Evolutionary conservation across 495 filamentous ascomycete genomes (phyloP).

Genomic region (Penicillium diatomitis): DNA sequence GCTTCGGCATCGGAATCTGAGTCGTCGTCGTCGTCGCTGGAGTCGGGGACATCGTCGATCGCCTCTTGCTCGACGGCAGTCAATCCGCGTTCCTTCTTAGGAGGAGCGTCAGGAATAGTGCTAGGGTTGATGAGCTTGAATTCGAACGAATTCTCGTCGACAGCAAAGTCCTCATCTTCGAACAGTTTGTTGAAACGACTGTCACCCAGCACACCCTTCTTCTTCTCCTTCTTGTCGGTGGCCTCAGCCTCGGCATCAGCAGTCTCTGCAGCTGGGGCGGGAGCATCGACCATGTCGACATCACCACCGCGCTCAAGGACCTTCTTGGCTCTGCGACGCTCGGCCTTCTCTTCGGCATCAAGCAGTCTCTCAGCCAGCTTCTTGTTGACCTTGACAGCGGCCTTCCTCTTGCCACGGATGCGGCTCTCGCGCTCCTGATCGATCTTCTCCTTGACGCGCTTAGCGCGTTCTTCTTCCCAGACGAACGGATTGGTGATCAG

Average conservation of each 20-base stretch:
- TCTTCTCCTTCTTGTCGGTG: slow-evolving; percentile 5
- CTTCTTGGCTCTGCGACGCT: slow-evolving; percentile 52
- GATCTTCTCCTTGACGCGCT: slow-evolving; percentile 82
- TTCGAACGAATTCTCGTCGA: slow-evolving; percentile 83
- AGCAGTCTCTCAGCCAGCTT: slow-evolving; percentile 75
- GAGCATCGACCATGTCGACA: slow-evolving; percentile 33
- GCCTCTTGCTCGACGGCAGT: slow-evolving; percentile 63
- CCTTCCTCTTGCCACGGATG: slow-evolving; percentile 87
- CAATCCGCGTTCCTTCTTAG: slow-evolving; percentile 42
- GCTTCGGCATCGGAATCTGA: slow-evolving; percentile 27
- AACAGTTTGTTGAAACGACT: slow-evolving; percentile 82
- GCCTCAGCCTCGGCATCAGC: not conserved
- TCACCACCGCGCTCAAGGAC: slow-evolving; percentile 49
- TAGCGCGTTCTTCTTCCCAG: slow-evolving; percentile 80
- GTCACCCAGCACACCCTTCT: slow-evolving; percentile 61
- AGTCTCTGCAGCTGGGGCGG: slow-evolving; percentile 16
- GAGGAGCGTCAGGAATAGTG: slow-evolving; percentile 35
- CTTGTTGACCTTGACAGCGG: slow-evolving; percentile 82
- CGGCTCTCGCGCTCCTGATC: slow-evolving; percentile 87
- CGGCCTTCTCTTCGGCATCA: slow-evolving; percentile 70
- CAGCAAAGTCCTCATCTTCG: slow-evolving; percentile 82
- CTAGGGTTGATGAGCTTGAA: slow-evolving; percentile 84
- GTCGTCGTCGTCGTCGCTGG: slow-evolving; percentile 37
- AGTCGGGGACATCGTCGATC: slow-evolving; percentile 38
- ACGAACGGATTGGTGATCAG: slow-evolving; percentile 87